Percentiles rank a stretch among this genome's conserved stretches.
Conservation (phyloP, 371 early-diverging fungal species). For the Vairimorpha necatrix region DNA sequence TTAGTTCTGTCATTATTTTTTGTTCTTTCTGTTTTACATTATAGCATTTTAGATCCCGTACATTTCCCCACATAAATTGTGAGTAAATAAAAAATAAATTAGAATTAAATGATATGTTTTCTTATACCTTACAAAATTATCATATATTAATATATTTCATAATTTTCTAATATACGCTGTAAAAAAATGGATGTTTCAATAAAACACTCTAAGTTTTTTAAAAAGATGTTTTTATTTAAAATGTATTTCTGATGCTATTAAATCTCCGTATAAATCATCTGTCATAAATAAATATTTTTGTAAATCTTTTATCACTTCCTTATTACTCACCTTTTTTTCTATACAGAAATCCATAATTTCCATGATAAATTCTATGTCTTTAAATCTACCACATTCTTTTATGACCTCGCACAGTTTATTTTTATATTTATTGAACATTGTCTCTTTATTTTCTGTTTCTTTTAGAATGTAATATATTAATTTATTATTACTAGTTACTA, state of each 20-base stretch:
- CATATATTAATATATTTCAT: too few species aligned
- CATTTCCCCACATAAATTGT: neutral
- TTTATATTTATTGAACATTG: neutral
- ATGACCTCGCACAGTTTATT: neutral
- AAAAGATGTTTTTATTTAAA: neutral
- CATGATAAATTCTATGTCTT: neutral
- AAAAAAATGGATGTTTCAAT: too few species aligned
- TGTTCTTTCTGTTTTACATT: neutral
- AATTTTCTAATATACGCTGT: too few species aligned
- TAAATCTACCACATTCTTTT: conserved; percentile 3
- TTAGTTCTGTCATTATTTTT: neutral
- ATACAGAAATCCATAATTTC: neutral
- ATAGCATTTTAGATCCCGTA: neutral
- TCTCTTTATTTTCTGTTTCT: neutral
- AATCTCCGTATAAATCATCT: neutral
- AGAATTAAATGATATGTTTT: too few species aligned
- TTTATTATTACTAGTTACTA: neutral
- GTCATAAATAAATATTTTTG: neutral
- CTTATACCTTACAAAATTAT: too few species aligned
- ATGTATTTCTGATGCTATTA: neutral
- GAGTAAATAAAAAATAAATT: too few species aligned
- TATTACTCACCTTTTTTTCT: neutral
- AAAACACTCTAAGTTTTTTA: too few species aligned
- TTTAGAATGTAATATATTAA: neutral
- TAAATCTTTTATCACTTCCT: neutral